These are phyloP conservation scores for Primulina tabacum DNA, from an alignment of 257 asterid genomes.

Conservation along the genomic window DNA sequence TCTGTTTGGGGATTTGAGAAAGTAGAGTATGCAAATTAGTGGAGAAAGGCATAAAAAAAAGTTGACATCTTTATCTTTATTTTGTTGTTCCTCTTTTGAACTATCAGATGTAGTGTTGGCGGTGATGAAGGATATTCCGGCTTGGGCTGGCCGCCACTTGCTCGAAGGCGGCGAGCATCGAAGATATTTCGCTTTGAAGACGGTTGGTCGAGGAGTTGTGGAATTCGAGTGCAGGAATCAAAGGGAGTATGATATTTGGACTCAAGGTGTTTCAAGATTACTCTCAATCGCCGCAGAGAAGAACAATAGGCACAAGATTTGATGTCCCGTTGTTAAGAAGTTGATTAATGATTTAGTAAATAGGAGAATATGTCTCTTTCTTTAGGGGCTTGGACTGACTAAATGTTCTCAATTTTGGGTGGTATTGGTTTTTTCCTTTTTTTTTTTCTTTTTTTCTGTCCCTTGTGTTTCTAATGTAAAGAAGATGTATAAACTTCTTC, in stretches of 20 bases:
- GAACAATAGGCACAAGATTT: slow-evolving; percentile 52
- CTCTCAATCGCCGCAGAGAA: slow-evolving; percentile 71
- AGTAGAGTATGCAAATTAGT: slow-evolving; percentile 32
- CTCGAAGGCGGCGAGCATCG: slow-evolving; percentile 81
- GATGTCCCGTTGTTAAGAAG: slow-evolving; percentile 19
- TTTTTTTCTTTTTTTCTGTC: not conserved
- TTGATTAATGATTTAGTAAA: slow-evolving; percentile 17
- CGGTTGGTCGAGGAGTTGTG: slow-evolving; percentile 67
- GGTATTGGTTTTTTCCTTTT: slow-evolving; percentile 28
- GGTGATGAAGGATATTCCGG: slow-evolving; percentile 75
- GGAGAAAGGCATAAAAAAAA: slow-evolving; percentile 23
- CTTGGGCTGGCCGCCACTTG: slow-evolving; percentile 97
- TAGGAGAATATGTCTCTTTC: slow-evolving; percentile 19
- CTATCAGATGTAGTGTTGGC: slow-evolving; percentile 73
- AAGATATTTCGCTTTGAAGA: slow-evolving; percentile 75
- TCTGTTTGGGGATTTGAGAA: slow-evolving; percentile 86
- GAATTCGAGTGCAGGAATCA: slow-evolving; percentile 87
- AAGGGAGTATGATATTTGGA: slow-evolving; percentile 89
- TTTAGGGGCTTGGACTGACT: slow-evolving; percentile 30
- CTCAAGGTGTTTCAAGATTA: slow-evolving; percentile 89
- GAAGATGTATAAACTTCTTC: not conserved
- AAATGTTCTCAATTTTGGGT: slow-evolving; percentile 32
- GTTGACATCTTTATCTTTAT: slow-evolving; percentile 28
- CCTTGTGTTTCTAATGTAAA: slow-evolving; percentile 28
- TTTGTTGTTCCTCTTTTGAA: slow-evolving; percentile 19